phyloP scores from a whole-genome alignment of 2,329 filamentous ascomycete species.

The Claviceps fusiformis region DNA sequence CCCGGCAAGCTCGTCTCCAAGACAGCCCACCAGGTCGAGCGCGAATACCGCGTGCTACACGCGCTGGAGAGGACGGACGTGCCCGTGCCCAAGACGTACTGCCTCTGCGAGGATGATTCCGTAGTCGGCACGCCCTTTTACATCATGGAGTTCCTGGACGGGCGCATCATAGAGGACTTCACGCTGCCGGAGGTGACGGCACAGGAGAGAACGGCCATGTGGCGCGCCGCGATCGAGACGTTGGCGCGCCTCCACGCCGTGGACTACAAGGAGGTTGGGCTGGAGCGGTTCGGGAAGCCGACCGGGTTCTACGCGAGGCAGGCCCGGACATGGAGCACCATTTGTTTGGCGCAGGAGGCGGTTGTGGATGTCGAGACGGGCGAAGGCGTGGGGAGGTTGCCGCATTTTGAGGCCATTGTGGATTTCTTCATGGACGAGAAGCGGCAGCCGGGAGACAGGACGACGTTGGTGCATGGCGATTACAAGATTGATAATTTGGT shows the following conservation, averaged over 20 bases:
- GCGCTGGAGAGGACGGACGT: slow-evolving; percentile 69
- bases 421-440: slow-evolving; percentile 58
- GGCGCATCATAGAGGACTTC: slow-evolving; percentile 85
- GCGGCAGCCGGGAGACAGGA: slow-evolving; percentile 63
- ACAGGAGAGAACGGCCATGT: slow-evolving; percentile 63
- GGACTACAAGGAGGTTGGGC: slow-evolving; percentile 48
- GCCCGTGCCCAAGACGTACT: slow-evolving; percentile 70
- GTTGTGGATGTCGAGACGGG: slow-evolving; percentile 65
- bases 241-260: slow-evolving; percentile 78
- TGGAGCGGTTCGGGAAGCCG: slow-evolving; percentile 60
- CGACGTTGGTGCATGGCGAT: slow-evolving; percentile 79
- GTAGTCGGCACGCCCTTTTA: slow-evolving; percentile 90
- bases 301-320: slow-evolving; percentile 76
- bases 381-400: slow-evolving; percentile 65
- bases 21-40: slow-evolving; percentile 91
- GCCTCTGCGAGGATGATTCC: slow-evolving; percentile 68
- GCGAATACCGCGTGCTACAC: slow-evolving; percentile 83
- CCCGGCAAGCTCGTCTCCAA: slow-evolving; percentile 87
- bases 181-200: slow-evolving; percentile 59
- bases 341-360: slow-evolving; percentile 65
- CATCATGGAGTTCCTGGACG: slow-evolving; percentile 91
- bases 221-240: slow-evolving; percentile 71
- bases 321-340: slow-evolving; percentile 66
- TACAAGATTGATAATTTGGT: slow-evolving; percentile 91
- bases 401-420: slow-evolving; percentile 70